Evolutionary conservation across 192 early-diverging fungal species (phyloP).

Genomic region (Obelidium mucronatum): DNA sequence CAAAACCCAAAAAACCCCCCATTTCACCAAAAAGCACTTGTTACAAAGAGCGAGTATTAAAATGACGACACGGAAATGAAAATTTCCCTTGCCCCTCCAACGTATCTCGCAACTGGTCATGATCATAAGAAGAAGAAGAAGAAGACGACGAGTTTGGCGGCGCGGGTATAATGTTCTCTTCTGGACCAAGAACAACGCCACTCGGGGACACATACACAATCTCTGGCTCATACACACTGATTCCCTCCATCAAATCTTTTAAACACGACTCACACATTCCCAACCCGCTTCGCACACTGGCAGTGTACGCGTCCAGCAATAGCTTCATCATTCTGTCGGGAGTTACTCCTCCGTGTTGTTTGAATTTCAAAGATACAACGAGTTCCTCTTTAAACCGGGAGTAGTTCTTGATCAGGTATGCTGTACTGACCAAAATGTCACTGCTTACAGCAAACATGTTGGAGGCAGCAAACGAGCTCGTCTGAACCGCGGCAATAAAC

Average conservation of each 20-base stretch:
- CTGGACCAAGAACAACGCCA: neutral
- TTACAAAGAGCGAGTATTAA: too few relatives aligned
- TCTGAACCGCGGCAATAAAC: slow-evolving; percentile 8
- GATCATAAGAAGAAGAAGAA: too few relatives aligned
- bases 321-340: slow-evolving; percentile 3
- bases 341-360: neutral
- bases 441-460: slow-evolving; percentile 23
- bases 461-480: slow-evolving; percentile 14
- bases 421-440: slow-evolving; percentile 29
- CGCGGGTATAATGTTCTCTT: neutral
- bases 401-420: slow-evolving; percentile 13
- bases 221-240: neutral
- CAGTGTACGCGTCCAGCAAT: slow-evolving; percentile 3
- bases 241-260: neutral
- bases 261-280: slow-evolving; percentile 34
- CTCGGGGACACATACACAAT: slow-evolving; percentile 27
- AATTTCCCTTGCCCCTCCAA: neutral
- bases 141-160: too few relatives aligned
- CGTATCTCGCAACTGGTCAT: too few relatives aligned
- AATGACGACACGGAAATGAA: slow-evolving; percentile 4
- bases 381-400: neutral
- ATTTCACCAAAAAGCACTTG: too few relatives aligned
- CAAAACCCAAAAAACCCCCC: too few relatives aligned
- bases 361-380: neutral
- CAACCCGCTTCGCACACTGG: neutral